Evolutionary conservation across 2,329 filamentous ascomycete species (phyloP).

Genomic region (Apiospora koreana): DNA sequence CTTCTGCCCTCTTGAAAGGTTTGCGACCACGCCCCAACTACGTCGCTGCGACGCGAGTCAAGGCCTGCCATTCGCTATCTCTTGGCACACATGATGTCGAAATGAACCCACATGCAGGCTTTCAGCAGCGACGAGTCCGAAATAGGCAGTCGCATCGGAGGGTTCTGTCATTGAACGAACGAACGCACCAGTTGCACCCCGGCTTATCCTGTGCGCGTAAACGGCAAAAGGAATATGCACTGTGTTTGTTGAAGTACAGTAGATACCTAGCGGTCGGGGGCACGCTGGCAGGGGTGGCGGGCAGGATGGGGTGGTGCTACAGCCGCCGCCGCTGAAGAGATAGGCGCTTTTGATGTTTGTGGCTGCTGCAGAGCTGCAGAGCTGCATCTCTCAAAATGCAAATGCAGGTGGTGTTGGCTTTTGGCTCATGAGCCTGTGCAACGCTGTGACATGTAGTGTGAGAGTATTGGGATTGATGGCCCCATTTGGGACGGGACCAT

Average conservation of each 20-base stretch:
- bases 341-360: not conserved
- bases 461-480: not conserved
- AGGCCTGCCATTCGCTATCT: not conserved
- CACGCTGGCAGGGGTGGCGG: not conserved
- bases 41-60: not conserved
- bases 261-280: not conserved
- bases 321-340: conserved; percentile 7
- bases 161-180: not conserved
- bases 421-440: not conserved
- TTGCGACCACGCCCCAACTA: not conserved
- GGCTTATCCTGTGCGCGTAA: not conserved
- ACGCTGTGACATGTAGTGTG: not conserved
- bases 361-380: not conserved
- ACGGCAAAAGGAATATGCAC: not conserved
- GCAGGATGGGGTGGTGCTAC: not conserved
- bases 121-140: not conserved
- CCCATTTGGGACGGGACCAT: not conserved
- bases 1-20: not conserved
- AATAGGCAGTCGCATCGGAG: not conserved
- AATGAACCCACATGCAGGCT: conserved; percentile 7
- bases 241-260: not conserved
- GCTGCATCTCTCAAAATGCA: not conserved
- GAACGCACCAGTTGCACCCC: not conserved
- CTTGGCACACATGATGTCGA: not conserved
- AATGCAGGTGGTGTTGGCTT: not conserved